A percentile compares a stretch with the other conserved stretches of the same genome.
Evolutionary conservation across 345 rosid genomes (phyloP).

Genomic region (Heritiera fomes): DNA sequence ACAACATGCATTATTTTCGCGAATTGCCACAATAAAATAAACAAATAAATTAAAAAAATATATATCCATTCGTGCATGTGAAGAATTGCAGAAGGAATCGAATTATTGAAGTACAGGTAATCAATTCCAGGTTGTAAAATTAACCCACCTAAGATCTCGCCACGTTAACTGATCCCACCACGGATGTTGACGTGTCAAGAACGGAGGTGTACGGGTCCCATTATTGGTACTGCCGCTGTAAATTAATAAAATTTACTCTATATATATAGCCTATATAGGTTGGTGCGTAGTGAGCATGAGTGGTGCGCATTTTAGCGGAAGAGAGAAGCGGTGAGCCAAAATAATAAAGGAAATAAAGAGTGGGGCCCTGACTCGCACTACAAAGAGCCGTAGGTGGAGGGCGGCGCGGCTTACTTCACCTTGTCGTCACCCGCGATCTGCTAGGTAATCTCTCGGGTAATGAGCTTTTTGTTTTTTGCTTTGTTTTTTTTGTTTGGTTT

Average conservation of each 20-base stretch:
- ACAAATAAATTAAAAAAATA: too few species aligned
- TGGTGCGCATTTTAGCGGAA: constrained; percentile 4
- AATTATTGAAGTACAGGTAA: constrained; percentile 4
- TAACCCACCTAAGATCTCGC: constrained; percentile 12
- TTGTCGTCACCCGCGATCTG: constrained; percentile 18
- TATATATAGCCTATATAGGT: neutral
- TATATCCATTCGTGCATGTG: neutral
- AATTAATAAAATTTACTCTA: neutral
- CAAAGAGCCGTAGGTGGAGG: constrained; percentile 16
- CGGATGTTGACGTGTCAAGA: constrained; percentile 9
- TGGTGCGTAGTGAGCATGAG: neutral
- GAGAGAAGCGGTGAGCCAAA: neutral
- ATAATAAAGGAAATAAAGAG: neutral
- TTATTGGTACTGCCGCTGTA: neutral
- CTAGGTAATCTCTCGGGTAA: neutral
- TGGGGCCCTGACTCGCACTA: constrained; percentile 17
- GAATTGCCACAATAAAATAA: too few species aligned
- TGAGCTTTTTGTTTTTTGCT: constrained; percentile 13
- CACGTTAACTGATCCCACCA: neutral
- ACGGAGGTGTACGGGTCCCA: neutral
- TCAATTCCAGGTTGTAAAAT: neutral
- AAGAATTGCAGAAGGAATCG: neutral
- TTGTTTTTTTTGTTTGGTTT: constrained; percentile 2
- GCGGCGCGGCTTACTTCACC: constrained; percentile 23
- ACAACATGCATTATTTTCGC: too few species aligned